These are phyloP conservation scores for Conticribra guillardii DNA, from an alignment of 108 stramenopile species.

Conservation along the genomic window DNA sequence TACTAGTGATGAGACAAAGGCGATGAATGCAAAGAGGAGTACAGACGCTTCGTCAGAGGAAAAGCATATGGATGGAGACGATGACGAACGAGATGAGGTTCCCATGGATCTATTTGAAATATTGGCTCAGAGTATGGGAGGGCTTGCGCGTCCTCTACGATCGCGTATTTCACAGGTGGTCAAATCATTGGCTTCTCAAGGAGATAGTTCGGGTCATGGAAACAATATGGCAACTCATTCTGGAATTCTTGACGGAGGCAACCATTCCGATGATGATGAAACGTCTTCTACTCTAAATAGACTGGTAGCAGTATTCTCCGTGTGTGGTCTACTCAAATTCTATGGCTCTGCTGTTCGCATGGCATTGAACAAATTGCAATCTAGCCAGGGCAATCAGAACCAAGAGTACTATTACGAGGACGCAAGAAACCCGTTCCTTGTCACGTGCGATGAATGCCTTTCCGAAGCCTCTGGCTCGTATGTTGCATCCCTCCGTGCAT, in stretches of 20 bases:
- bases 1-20: not conserved
- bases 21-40: not conserved
- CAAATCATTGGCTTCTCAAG: slow-evolving; percentile 61
- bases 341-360: slow-evolving; percentile 74
- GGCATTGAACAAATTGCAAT: slow-evolving; percentile 52
- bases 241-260: slow-evolving; percentile 4
- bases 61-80: slow-evolving; percentile 2
- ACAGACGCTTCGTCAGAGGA: not conserved
- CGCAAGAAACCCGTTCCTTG: slow-evolving; percentile 60
- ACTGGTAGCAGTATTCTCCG: slow-evolving; percentile 71
- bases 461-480: slow-evolving; percentile 69
- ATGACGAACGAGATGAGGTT: slow-evolving; percentile 32
- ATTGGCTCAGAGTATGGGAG: slow-evolving; percentile 77
- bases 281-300: slow-evolving; percentile 55
- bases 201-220: slow-evolving; percentile 34
- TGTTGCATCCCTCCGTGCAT: slow-evolving; percentile 80
- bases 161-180: slow-evolving; percentile 81
- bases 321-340: slow-evolving; percentile 83
- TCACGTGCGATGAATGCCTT: slow-evolving; percentile 65
- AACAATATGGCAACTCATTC: slow-evolving; percentile 39
- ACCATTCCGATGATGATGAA: slow-evolving; percentile 73
- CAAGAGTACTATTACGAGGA: not conserved
- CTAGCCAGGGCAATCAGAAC: not conserved
- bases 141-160: slow-evolving; percentile 79
- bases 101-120: slow-evolving; percentile 62